Evolutionary conservation across 2,329 filamentous ascomycete genomes (phyloP), one percentile per base, ranked within the genome.

Genomic region (Dendrostoma leiphaemia): DNA sequence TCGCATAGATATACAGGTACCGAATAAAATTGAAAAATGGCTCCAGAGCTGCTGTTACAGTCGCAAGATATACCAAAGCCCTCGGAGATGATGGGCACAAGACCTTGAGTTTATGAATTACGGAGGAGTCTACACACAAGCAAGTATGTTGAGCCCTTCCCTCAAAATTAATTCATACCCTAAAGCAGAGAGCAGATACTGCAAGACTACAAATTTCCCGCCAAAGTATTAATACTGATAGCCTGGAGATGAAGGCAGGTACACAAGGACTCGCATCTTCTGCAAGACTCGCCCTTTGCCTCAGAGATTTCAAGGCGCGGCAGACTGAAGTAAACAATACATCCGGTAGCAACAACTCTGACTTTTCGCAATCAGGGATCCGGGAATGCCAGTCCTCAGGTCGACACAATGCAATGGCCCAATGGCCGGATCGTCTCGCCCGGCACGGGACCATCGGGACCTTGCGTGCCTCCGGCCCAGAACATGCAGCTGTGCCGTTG

Each of bases 401-500:
- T n/a, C 23, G 21, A 23, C 13, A 7, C 17, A 17, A 17, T 6
- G 19, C 13, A 35, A 17, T 4, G 26, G 21, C 12, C 21, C 9
- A 41, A 26, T 2, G 6, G 31, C 10, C 31, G 31, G 31, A 24
- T 24, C 23, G 65, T 67, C 63, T 73, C 72, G 2, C 71, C 73
- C 3, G 72, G 71, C 13, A 71, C 48, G 5, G 67, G 66, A 0
- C 71, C 72, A 5, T 61, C 17, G 61, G 54, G 46, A 74, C 64
- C 54, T 64, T 72, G n/a, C 6, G 69, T 73, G 41, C 72, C 58
- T 15, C 71, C 71, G 23, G 61, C 64, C 65, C 71, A 75, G 61
- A 66, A 71, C 57, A 71, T 67, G 61, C 73, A 74, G 65, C 40
- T 29, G n/a, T n/a, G n/a, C n/a, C n/a, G n/a, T n/a, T n/a, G n/a